phyloP scores from a whole-genome alignment of 129 eudicot genomes.

The Helianthus annuus region HanXRQr2.0-SUNRISE NC_035441.2:180168967-180169466 shows the following conservation, averaged over 20 bases:
- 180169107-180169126: slow-evolving; percentile 94
- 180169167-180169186: slow-evolving; percentile 8
- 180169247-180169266: too few relatives aligned
- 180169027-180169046: slow-evolving; percentile 67
- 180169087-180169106: slow-evolving; percentile 81
- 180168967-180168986: neutral
- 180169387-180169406: slow-evolving; percentile 98
- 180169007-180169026: neutral
- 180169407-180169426: slow-evolving; percentile 72
- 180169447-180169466: slow-evolving; percentile 84
- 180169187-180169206: neutral
- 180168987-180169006: neutral
- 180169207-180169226: neutral
- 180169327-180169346: neutral
- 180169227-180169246: neutral
- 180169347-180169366: neutral
- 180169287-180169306: neutral
- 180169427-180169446: slow-evolving; percentile 80
- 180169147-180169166: slow-evolving; percentile 9
- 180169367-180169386: slow-evolving; percentile 20
- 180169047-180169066: slow-evolving; percentile 75
- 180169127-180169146: slow-evolving; percentile 85
- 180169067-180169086: slow-evolving; percentile 57
- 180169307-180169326: too few relatives aligned
- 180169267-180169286: neutral